phyloP scores from a whole-genome alignment of 2,329 filamentous ascomycete species.

The Alternaria conjuncta region DNA sequence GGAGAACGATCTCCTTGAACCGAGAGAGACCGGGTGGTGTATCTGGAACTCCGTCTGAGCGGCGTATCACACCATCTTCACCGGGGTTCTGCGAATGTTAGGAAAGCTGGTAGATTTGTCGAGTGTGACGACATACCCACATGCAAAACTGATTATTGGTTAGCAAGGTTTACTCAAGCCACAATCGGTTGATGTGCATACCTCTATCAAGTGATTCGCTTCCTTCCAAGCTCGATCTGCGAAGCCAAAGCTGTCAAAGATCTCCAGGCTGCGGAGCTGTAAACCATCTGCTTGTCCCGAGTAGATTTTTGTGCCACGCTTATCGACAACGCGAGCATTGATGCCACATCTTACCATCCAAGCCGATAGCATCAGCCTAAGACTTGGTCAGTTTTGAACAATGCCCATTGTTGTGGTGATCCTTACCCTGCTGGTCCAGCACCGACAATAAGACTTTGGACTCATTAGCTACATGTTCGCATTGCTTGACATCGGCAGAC shows the following conservation, averaged over 20 bases:
- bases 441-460: slow-evolving; percentile 45
- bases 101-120: neutral
- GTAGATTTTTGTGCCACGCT: slow-evolving; percentile 50
- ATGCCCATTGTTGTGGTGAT: neutral
- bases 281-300: slow-evolving; percentile 52
- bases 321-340: slow-evolving; percentile 51
- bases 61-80: slow-evolving; percentile 61
- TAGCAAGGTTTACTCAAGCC: neutral
- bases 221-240: slow-evolving; percentile 70
- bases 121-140: slow-evolving; percentile 37
- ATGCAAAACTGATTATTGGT: slow-evolving; percentile 41
- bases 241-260: slow-evolving; percentile 69
- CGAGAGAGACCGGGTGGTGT: slow-evolving; percentile 66
- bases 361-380: slow-evolving; percentile 48
- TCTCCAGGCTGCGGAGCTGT: slow-evolving; percentile 52
- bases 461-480: neutral
- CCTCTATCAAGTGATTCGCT: slow-evolving; percentile 72
- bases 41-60: slow-evolving; percentile 68
- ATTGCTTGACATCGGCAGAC: slow-evolving; percentile 1
- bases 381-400: neutral
- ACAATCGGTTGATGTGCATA: slow-evolving; percentile 50
- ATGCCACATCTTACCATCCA: slow-evolving; percentile 52
- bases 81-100: slow-evolving; percentile 62
- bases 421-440: slow-evolving; percentile 43
- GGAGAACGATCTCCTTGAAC: slow-evolving; percentile 71